These are phyloP conservation scores for Candida caryicola DNA, from an alignment of 805 yeast species.

Conservation along the genomic window DNA sequence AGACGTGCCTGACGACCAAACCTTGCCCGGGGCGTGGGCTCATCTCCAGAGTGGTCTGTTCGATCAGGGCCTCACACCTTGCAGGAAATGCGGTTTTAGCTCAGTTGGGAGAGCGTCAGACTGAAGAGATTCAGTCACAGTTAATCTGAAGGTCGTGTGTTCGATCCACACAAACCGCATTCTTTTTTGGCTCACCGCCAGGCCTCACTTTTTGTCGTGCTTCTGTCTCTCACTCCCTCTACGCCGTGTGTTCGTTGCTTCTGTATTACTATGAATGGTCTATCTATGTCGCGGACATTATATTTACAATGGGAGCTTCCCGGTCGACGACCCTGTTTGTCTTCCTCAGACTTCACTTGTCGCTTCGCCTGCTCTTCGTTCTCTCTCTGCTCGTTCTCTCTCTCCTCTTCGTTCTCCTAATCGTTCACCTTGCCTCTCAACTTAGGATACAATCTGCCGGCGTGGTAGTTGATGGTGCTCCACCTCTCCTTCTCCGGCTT, in stretches of 20 bases:
- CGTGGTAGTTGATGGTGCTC: conserved; percentile 54
- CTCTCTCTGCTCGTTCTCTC: neutral
- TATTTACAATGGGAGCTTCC: conserved; percentile 1
- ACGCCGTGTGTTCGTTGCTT: neutral
- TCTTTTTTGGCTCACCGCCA: conserved; percentile 11
- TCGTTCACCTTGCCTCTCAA: conserved; percentile 46
- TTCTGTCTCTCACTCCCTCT: no score
- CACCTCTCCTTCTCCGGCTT: conserved; percentile 39
- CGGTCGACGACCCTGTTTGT: neutral
- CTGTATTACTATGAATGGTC: neutral
- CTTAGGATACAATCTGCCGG: conserved; percentile 54
- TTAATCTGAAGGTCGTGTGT: conserved; percentile 74
- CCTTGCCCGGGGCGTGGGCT: no score
- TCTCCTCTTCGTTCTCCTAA: conserved; percentile 12
- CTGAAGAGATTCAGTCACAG: conserved; percentile 25
- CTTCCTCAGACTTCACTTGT: no score
- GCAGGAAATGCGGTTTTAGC: conserved; percentile 29
- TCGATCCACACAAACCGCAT: conserved; percentile 31
- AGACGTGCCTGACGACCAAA: no score
- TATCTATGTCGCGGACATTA: neutral
- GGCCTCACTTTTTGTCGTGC: no score
- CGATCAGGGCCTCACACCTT: conserved; percentile 1
- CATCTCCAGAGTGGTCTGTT: no score
- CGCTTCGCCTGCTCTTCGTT: no score
- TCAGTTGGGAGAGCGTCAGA: conserved; percentile 42